Evolutionary conservation across 768 basidiomycete species (phyloP).

Genomic region (Cytidiella melzeri): DNA sequence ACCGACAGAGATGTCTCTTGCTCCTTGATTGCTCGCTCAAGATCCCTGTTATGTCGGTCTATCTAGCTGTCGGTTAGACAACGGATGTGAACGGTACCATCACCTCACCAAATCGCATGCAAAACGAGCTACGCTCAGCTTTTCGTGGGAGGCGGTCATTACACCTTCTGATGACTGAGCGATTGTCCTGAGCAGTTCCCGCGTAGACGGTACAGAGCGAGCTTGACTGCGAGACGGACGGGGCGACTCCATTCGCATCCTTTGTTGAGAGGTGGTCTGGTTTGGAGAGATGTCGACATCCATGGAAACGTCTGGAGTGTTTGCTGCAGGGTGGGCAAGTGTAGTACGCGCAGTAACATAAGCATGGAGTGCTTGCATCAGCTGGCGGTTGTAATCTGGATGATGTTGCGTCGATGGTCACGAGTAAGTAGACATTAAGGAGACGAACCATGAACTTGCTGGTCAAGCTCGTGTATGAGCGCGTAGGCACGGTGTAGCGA

Average conservation of each 20-base stretch:
- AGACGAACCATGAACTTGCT: slow-evolving; percentile 47
- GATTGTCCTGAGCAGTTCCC: slow-evolving; percentile 50
- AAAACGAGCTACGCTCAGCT: slow-evolving; percentile 67
- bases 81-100: background rate
- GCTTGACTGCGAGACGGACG: background rate
- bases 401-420: background rate
- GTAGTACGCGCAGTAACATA: slow-evolving; percentile 5
- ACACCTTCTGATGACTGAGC: slow-evolving; percentile 55
- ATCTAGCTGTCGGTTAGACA: slow-evolving; percentile 38
- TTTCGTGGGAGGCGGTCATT: slow-evolving; percentile 65
- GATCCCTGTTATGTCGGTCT: slow-evolving; percentile 69
- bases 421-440: no score
- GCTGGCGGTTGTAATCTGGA: slow-evolving; percentile 3
- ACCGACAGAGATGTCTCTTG: slow-evolving; percentile 51
- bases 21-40: slow-evolving; percentile 69
- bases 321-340: background rate
- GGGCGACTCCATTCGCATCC: background rate
- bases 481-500: slow-evolving; percentile 66
- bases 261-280: background rate
- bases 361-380: slow-evolving; percentile 1
- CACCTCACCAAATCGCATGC: slow-evolving; percentile 60
- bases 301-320: background rate
- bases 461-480: slow-evolving; percentile 68
- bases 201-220: slow-evolving; percentile 31
- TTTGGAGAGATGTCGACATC: background rate